phyloP scores from a whole-genome alignment of 306 rosid genomes.

The Aeschynomene evenia region DNA sequence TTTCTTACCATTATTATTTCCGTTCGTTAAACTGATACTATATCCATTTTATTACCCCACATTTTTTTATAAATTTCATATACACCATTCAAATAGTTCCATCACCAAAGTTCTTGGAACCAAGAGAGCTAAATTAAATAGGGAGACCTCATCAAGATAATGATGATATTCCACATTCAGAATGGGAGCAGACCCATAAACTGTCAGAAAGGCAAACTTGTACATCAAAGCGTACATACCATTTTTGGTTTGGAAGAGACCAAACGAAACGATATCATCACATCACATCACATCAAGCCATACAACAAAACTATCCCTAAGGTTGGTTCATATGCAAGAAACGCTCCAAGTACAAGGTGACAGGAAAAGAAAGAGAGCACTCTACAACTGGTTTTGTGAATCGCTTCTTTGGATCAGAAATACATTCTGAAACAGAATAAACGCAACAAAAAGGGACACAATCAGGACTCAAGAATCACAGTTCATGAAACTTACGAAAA shows the following conservation, averaged over 20 bases:
- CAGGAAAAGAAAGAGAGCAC: constrained; percentile 34
- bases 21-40: not conserved
- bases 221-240: constrained; percentile 18
- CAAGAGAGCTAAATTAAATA: constrained; percentile 16
- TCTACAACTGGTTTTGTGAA: constrained; percentile 21
- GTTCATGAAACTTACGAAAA: not conserved
- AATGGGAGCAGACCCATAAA: not conserved
- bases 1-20: not conserved
- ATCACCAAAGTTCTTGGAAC: not conserved
- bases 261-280: constrained; percentile 19
- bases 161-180: not conserved
- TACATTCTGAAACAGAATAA: constrained; percentile 17
- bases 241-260: constrained; percentile 7
- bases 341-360: constrained; percentile 30
- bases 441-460: not conserved
- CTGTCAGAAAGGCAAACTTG: constrained; percentile 22
- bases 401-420: constrained; percentile 21
- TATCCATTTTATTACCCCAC: not conserved
- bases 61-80: no score
- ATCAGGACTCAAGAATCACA: not conserved
- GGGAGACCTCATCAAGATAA: not conserved
- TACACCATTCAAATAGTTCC: not conserved
- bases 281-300: constrained; percentile 41
- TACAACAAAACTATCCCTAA: constrained; percentile 28
- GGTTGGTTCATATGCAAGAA: constrained; percentile 33